Evolutionary conservation across 768 basidiomycete species (phyloP).

Genomic region (Lactarius hatsudake): DNA sequence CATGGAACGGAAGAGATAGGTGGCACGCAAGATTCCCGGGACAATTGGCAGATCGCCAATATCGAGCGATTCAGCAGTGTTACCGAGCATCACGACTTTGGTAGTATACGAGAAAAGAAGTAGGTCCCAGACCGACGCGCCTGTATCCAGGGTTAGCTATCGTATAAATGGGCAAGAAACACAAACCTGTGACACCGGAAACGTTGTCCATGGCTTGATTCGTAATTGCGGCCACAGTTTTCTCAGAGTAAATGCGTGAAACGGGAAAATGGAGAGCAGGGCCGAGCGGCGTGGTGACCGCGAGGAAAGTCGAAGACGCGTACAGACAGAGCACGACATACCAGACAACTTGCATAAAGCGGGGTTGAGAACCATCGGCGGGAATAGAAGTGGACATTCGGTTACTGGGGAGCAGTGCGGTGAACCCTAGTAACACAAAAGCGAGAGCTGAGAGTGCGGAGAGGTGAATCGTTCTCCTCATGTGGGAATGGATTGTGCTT

Average conservation of each 20-base stretch:
- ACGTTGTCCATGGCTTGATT: conserved; percentile 74
- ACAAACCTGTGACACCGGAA: conserved; percentile 54
- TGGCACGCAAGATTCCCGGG: conserved; percentile 65
- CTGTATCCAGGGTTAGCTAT: conserved; percentile 32
- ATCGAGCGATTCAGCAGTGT: conserved; percentile 68
- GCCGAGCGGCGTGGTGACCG: conserved; percentile 59
- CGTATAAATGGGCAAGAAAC: background rate
- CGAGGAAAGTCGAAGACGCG: conserved; percentile 42
- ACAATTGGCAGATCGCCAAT: conserved; percentile 88
- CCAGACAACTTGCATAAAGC: conserved; percentile 42
- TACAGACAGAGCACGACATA: conserved; percentile 53
- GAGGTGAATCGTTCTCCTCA: conserved; percentile 54
- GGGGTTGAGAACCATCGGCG: conserved; percentile 27
- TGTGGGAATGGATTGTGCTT: conserved; percentile 39
- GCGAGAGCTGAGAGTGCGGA: conserved; percentile 54
- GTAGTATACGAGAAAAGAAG: conserved; percentile 86
- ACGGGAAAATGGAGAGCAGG: conserved; percentile 73
- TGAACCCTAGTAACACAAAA: conserved; percentile 41
- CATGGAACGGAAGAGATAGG: conserved; percentile 64
- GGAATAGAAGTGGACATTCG: conserved; percentile 30
- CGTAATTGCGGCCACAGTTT: conserved; percentile 56
- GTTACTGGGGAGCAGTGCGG: conserved; percentile 56
- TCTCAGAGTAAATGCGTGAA: conserved; percentile 72
- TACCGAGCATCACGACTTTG: conserved; percentile 81
- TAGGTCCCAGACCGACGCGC: conserved; percentile 55